A percentile compares a stretch with the other conserved stretches of the same genome.
These are phyloP conservation scores for Penicillium herquei DNA, from an alignment of 495 filamentous ascomycete species.

Conservation along the genomic window DNA sequence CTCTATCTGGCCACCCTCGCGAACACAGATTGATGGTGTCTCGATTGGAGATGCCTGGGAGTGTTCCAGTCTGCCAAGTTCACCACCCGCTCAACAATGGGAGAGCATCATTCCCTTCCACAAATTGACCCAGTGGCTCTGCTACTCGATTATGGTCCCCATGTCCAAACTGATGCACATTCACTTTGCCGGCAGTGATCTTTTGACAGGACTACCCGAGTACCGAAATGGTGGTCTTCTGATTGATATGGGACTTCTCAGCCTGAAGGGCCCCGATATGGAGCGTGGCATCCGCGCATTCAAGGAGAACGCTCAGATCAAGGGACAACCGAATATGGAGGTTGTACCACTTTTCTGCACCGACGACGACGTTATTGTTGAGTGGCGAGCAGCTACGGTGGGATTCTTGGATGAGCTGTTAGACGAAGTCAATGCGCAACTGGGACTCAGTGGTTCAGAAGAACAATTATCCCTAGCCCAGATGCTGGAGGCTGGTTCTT, in stretches of 20 bases:
- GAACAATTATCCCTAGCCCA: slow-evolving; percentile 60
- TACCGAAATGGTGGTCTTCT: slow-evolving; percentile 70
- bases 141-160: slow-evolving; percentile 70
- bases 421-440: slow-evolving; percentile 59
- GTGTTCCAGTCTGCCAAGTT: slow-evolving; percentile 74
- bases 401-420: slow-evolving; percentile 64
- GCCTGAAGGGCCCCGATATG: slow-evolving; percentile 56
- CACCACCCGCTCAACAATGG: slow-evolving; percentile 74
- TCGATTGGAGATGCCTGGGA: slow-evolving; percentile 95
- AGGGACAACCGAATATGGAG: slow-evolving; percentile 69
- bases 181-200: slow-evolving; percentile 61
- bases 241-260: slow-evolving; percentile 64
- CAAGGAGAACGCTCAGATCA: slow-evolving; percentile 66
- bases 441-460: slow-evolving; percentile 49
- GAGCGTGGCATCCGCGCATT: slow-evolving; percentile 68
- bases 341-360: slow-evolving; percentile 63
- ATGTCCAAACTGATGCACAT: slow-evolving; percentile 64
- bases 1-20: slow-evolving; percentile 84
- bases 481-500: slow-evolving; percentile 69
- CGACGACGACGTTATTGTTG: slow-evolving; percentile 68
- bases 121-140: slow-evolving; percentile 74
- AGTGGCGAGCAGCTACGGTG: slow-evolving; percentile 67
- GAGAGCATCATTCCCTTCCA: slow-evolving; percentile 89
- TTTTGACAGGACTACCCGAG: slow-evolving; percentile 65
- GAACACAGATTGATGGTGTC: slow-evolving; percentile 84